Evolutionary conservation across 2,329 filamentous ascomycete species (phyloP).

Genomic region (Botrytis elliptica): DNA sequence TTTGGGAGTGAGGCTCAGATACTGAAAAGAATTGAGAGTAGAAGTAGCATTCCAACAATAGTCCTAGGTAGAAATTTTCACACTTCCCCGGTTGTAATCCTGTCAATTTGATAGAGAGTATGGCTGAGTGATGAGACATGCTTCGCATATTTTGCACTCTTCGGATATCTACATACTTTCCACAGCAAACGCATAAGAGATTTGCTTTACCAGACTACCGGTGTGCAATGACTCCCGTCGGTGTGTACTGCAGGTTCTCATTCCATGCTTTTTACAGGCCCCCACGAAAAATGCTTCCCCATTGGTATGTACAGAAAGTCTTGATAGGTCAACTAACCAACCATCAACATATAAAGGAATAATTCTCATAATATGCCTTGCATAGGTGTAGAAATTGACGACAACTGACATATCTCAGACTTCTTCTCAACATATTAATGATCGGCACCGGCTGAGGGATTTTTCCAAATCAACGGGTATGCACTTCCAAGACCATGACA

Average conservation of each 20-base stretch:
- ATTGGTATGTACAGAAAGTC: neutral
- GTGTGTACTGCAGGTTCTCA: neutral
- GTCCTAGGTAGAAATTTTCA: neutral
- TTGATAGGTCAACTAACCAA: neutral
- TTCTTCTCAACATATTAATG: too few relatives aligned
- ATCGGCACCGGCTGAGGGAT: fast-evolving
- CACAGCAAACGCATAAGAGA: neutral
- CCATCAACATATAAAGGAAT: too few relatives aligned
- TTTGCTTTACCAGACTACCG: neutral
- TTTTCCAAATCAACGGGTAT: neutral
- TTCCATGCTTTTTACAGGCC: neutral
- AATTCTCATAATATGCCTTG: too few relatives aligned
- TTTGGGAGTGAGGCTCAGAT: neutral
- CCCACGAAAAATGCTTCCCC: neutral
- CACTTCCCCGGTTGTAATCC: neutral
- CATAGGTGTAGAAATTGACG: too few relatives aligned
- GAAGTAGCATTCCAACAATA: neutral
- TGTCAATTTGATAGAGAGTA: neutral
- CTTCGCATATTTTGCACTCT: too few relatives aligned
- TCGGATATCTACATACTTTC: neutral
- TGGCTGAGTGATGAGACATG: neutral
- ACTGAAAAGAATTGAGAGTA: neutral
- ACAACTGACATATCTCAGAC: too few relatives aligned
- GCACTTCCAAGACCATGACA: neutral
- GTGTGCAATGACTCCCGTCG: neutral